Conservation (phyloP, 768 basidiomycete genomes). For the Lentinula sp. region DNA sequence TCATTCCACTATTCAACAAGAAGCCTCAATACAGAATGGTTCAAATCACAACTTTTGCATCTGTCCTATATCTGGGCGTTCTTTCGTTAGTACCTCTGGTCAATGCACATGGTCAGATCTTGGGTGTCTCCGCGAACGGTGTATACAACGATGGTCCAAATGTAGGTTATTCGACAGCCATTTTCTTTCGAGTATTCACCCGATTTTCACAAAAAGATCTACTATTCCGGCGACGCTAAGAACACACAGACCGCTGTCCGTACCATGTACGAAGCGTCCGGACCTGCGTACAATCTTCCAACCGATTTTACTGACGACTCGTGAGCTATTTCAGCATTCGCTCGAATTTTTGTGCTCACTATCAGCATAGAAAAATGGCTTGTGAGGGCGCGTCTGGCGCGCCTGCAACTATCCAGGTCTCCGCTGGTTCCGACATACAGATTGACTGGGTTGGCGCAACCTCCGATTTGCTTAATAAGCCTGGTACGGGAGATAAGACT, state of each 20-base stretch:
- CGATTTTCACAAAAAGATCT: conserved; percentile 6
- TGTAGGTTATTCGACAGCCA: neutral
- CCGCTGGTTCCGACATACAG: conserved; percentile 11
- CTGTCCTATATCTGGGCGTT: neutral
- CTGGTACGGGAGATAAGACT: conserved; percentile 12
- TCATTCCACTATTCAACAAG: neutral
- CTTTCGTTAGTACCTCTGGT: conserved; percentile 5
- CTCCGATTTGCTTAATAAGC: conserved; percentile 12
- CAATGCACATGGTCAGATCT: conserved; percentile 15
- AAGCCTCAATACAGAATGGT: neutral
- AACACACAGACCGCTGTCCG: conserved; percentile 15
- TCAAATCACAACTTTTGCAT: neutral
- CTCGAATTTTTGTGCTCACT: neutral
- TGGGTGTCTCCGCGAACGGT: conserved; percentile 10
- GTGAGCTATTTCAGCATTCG: conserved; percentile 5
- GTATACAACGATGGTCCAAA: conserved; percentile 15
- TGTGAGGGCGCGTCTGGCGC: conserved; percentile 16
- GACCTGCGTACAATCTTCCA: conserved; percentile 12
- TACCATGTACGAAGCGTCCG: conserved; percentile 15
- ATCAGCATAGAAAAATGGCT: conserved; percentile 13
- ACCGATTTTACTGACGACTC: conserved; percentile 13
- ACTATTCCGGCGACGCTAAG: conserved; percentile 11
- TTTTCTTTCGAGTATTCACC: neutral
- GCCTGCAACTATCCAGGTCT: conserved; percentile 11
- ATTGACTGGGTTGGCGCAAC: conserved; percentile 18